A percentile compares a stretch with the other conserved stretches of the same genome.
phyloP scores from a whole-genome alignment of 139 green algal genomes.

The Pseudopediastrum boryanum region DNA sequence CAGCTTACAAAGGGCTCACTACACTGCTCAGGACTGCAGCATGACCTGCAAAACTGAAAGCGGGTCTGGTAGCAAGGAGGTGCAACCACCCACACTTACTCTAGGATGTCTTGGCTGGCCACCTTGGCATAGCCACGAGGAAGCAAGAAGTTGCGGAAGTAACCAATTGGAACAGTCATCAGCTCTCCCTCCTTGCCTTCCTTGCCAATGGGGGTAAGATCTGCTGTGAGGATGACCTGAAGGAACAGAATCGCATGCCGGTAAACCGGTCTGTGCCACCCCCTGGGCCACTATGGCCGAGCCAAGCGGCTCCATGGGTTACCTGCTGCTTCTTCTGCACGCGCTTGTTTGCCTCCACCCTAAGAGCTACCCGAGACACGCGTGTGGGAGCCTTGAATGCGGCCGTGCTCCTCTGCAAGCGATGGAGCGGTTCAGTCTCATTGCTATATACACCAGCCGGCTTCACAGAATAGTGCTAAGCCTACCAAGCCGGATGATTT shows the following conservation, averaged over 20 bases:
- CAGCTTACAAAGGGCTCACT: too few species aligned
- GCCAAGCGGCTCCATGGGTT: not conserved
- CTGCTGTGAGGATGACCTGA: conserved; percentile 69
- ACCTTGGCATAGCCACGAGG: conserved; percentile 74
- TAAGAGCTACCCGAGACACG: too few species aligned
- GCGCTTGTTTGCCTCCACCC: conserved; percentile 56
- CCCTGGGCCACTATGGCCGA: not conserved
- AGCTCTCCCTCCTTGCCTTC: conserved; percentile 76
- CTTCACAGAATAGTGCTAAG: too few species aligned
- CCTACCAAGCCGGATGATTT: too few species aligned
- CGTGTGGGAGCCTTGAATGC: too few species aligned
- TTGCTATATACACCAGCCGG: too few species aligned
- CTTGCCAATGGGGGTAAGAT: conserved; percentile 52
- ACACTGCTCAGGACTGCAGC: too few species aligned
- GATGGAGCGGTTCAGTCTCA: too few species aligned
- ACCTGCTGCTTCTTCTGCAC: conserved; percentile 65
- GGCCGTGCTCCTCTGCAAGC: too few species aligned
- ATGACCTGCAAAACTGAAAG: too few species aligned
- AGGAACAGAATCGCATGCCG: not conserved
- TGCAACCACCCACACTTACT: conserved; percentile 55
- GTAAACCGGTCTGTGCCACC: not conserved
- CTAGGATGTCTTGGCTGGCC: conserved; percentile 77
- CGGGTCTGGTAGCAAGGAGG: too few species aligned
- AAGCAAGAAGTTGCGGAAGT: conserved; percentile 90
- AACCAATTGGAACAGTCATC: conserved; percentile 81